Evolutionary conservation across 106 monocot species (phyloP).

Genomic region (Xerophyta viscosa): DNA sequence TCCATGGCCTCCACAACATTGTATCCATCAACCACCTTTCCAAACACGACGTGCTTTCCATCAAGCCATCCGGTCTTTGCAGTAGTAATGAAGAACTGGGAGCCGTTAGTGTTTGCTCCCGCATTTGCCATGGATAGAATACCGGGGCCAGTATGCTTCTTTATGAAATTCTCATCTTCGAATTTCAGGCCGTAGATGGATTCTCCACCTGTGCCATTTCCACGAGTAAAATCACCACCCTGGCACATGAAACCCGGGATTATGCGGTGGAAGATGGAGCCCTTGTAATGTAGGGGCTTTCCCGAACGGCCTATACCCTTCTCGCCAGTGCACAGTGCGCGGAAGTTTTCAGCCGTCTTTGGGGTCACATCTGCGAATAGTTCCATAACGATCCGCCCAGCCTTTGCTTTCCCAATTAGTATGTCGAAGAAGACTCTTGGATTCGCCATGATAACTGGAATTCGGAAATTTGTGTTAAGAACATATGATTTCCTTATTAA

Average conservation of each 20-base stretch:
- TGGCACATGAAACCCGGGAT: constrained; percentile 86
- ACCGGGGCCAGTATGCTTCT: constrained; percentile 66
- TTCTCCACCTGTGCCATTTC: constrained; percentile 81
- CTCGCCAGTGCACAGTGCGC: constrained; percentile 86
- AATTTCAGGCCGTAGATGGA: constrained; percentile 73
- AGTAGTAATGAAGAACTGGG: constrained; percentile 87
- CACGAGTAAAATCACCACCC: constrained; percentile 79
- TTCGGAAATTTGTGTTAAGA: background rate
- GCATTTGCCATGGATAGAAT: constrained; percentile 81
- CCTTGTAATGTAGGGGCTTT: constrained; percentile 77
- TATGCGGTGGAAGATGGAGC: constrained; percentile 66
- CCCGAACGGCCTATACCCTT: constrained; percentile 61
- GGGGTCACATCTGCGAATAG: constrained; percentile 61
- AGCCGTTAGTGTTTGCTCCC: constrained; percentile 63
- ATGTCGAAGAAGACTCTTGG: constrained; percentile 87
- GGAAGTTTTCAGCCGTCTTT: constrained; percentile 83
- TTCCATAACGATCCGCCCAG: constrained; percentile 71
- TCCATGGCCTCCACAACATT: constrained; percentile 68
- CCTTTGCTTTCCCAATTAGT: constrained; percentile 58
- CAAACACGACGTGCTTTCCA: constrained; percentile 81
- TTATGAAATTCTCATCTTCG: constrained; percentile 70
- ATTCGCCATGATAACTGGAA: constrained; percentile 36
- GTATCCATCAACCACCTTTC: constrained; percentile 67
- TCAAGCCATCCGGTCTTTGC: constrained; percentile 59
- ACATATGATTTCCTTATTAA: background rate